Conservation (phyloP, 1,284 basidiomycete species). For the Puccinia coronata region DNA sequence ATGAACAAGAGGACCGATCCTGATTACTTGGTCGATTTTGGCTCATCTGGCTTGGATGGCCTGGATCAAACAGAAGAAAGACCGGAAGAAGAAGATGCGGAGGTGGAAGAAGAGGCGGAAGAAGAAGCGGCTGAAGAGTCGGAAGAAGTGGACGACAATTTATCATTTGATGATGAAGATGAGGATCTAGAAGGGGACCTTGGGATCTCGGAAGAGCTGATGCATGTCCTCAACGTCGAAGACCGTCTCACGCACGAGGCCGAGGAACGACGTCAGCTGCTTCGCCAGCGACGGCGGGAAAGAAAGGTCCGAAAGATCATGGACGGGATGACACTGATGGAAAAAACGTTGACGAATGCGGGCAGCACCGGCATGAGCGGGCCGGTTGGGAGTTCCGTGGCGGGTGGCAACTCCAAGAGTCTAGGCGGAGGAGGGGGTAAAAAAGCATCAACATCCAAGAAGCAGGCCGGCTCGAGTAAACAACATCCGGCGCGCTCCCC, state of each 20-base stretch:
- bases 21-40: neutral
- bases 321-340: constrained; percentile 31
- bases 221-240: constrained; percentile 31
- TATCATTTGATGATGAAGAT: neutral
- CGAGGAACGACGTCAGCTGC: constrained; percentile 19
- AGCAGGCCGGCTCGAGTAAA: neutral
- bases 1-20: neutral
- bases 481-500: too few relatives aligned
- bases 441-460: neutral
- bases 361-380: neutral
- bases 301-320: constrained; percentile 25
- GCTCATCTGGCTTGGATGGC: neutral
- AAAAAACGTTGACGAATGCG: constrained; percentile 12
- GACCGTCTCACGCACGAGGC: neutral
- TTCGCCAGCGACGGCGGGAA: constrained; percentile 35
- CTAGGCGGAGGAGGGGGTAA: neutral
- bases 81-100: too few relatives aligned
- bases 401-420: neutral
- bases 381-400: neutral
- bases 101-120: too few relatives aligned
- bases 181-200: constrained; percentile 4
- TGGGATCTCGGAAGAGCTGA: constrained; percentile 35
- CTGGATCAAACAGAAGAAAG: constrained; percentile 1
- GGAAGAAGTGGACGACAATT: neutral
- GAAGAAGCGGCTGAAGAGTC: neutral